Base-by-base conservation (phyloP, 257 asterid genomes). In the Orobanche coerulescens region DNA sequence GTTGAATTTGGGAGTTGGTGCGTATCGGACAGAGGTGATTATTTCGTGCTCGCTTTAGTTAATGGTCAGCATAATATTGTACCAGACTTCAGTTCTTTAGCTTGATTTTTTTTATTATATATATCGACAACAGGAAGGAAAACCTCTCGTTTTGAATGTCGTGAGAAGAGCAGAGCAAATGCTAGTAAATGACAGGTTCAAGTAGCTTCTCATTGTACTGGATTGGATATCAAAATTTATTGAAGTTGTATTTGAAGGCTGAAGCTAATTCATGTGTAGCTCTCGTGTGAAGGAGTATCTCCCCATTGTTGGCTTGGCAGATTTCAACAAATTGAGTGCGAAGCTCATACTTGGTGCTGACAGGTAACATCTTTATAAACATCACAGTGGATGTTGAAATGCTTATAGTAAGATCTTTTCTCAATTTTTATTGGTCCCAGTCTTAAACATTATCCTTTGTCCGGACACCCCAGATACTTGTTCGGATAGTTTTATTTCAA, bases 1-100 rank as follows among this genome's bases (percentile, higher is more conserved):
- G 82, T 66, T 92, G 85, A 92, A 92, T 69, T 75, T 92, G 78
- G 98, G 98, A 28, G 98, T 92, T 58, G 98, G 98, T 30, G 98
- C 98, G n/a, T 92, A 92, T 67, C 83, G 98, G 64, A 91, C 98
- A 12, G 98, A 88, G 98, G 98, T 88, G 52, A 74, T 57, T 57
- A 31, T 51, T 56, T 52, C 26, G 13, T 30, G 56, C 68, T 67
- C 57, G 18, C 57, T 14, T 16, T 47, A 4, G 65, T 39, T 48
- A 39, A 30, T 33, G 36, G 34, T 62, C 48, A 13, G 8, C 20
- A 55, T 69, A 23, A 11, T 47, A 25, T 26, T 49, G 30, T 34
- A 39, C 51, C 28, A 5, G 20, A 12, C 20, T 54, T 7, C 20
- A 58, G 46, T 55, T 31, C 30, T 20, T 37, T 9, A n/a, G 39